Percentiles rank a stretch among this genome's conserved stretches.
These are phyloP conservation scores for Phialophora macrospora DNA, from an alignment of 2,329 filamentous ascomycete species.

Conservation along the genomic window DNA sequence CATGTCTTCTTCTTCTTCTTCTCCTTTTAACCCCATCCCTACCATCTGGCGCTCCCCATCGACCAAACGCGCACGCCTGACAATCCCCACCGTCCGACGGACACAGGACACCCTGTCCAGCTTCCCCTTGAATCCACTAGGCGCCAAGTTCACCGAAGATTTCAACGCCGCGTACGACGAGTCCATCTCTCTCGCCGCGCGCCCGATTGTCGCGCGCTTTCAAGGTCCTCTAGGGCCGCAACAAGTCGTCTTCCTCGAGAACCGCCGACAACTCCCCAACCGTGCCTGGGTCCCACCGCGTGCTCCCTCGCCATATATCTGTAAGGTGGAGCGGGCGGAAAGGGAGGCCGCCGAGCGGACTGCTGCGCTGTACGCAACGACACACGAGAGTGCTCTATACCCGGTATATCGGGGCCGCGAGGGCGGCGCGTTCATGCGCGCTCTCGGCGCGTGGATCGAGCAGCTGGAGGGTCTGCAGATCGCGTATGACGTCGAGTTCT, in stretches of 20 bases:
- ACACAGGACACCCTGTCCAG: neutral
- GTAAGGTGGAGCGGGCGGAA: neutral
- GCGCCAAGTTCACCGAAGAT: neutral
- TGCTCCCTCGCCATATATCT: neutral
- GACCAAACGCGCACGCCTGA: neutral
- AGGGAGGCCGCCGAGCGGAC: neutral
- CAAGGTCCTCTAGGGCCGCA: neutral
- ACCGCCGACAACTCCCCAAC: neutral
- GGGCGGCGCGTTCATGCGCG: neutral
- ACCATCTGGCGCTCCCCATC: neutral
- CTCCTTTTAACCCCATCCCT: neutral
- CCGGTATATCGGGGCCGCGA: neutral
- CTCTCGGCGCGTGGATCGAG: neutral
- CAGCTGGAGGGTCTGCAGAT: neutral
- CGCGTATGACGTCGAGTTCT: neutral
- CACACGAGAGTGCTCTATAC: neutral
- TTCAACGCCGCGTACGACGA: neutral
- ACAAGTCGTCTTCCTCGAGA: neutral
- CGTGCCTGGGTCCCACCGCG: neutral
- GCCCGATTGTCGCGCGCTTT: neutral
- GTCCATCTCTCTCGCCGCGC: neutral
- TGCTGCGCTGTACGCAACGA: neutral
- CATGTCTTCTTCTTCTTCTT: neutral
- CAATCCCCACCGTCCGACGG: neutral
- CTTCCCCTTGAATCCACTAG: neutral